Conservation (phyloP, 495 filamentous ascomycete species). For the Penicillium dipodomyicola region DNA sequence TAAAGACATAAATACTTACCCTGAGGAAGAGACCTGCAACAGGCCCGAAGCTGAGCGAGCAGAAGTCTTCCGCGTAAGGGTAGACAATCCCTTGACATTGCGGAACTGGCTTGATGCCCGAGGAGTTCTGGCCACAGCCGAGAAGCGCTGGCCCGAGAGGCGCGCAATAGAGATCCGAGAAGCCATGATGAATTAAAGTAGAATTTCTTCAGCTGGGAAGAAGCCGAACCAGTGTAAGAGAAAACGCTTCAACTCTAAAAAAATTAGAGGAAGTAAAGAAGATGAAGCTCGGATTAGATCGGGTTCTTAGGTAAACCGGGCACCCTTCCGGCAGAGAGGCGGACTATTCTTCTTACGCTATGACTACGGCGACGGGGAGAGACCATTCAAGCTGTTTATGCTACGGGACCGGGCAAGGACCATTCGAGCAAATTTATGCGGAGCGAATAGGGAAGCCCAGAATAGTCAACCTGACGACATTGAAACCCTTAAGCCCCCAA, state of each 20-base stretch:
- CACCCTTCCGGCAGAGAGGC: constrained; percentile 25
- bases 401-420: constrained; percentile 1
- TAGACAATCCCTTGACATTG: constrained; percentile 27
- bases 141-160: constrained; percentile 37
- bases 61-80: constrained; percentile 24
- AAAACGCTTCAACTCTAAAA: constrained; percentile 12
- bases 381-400: constrained; percentile 26
- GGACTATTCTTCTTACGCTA: constrained; percentile 42
- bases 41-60: constrained; percentile 28
- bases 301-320: constrained; percentile 9
- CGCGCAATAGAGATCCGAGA: constrained; percentile 42
- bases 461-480: constrained; percentile 28
- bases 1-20: constrained; percentile 23
- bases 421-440: constrained; percentile 23
- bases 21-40: constrained; percentile 25
- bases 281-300: constrained; percentile 16
- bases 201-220: background rate
- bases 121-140: constrained; percentile 30
- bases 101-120: constrained; percentile 27
- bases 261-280: constrained; percentile 6
- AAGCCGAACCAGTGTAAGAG: background rate
- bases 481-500: background rate
- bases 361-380: constrained; percentile 17
- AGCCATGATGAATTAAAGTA: constrained; percentile 34
- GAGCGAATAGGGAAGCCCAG: constrained; percentile 29